Percentiles rank a stretch among this genome's conserved stretches.
Evolutionary conservation across 768 basidiomycete genomes (phyloP).

Genomic region (Lactarius sanguifluus): DNA sequence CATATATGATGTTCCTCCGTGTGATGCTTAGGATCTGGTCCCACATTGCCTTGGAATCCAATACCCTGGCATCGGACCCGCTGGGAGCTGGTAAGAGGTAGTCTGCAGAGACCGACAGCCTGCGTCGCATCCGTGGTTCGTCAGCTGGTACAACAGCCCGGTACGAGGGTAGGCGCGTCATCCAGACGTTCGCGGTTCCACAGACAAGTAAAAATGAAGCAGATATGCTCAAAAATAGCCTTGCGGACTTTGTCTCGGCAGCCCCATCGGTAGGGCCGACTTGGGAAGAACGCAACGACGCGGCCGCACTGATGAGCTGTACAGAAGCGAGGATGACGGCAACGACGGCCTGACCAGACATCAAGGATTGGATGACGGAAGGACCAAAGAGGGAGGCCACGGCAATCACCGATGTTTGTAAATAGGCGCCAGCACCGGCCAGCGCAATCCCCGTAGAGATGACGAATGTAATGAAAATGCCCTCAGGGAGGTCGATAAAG

Average conservation of each 20-base stretch:
- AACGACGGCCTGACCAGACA: constrained; percentile 85
- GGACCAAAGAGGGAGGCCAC: constrained; percentile 82
- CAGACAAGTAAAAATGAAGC: constrained; percentile 60
- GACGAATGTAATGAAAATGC: constrained; percentile 63
- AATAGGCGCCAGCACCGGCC: constrained; percentile 65
- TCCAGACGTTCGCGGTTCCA: constrained; percentile 54
- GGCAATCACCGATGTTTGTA: constrained; percentile 75
- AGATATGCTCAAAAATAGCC: constrained; percentile 71
- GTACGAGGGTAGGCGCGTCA: constrained; percentile 61
- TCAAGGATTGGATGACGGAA: constrained; percentile 65
- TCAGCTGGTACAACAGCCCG: constrained; percentile 52
- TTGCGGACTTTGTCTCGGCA: constrained; percentile 68
- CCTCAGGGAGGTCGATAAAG: constrained; percentile 52
- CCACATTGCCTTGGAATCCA: constrained; percentile 37
- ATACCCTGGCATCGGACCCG: constrained; percentile 31
- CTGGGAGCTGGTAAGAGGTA: constrained; percentile 40
- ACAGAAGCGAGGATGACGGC: constrained; percentile 79
- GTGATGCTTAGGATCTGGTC: constrained; percentile 52
- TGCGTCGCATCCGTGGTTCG: constrained; percentile 29
- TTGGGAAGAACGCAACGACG: constrained; percentile 47
- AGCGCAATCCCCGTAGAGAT: constrained; percentile 59
- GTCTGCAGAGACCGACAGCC: constrained; percentile 37
- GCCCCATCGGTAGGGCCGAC: constrained; percentile 37
- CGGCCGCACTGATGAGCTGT: constrained; percentile 64
- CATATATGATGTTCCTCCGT: constrained; percentile 64